phyloP scores from a whole-genome alignment of 2,329 filamentous ascomycete genomes.

The Cladosporium sphaerospermum region DNA sequence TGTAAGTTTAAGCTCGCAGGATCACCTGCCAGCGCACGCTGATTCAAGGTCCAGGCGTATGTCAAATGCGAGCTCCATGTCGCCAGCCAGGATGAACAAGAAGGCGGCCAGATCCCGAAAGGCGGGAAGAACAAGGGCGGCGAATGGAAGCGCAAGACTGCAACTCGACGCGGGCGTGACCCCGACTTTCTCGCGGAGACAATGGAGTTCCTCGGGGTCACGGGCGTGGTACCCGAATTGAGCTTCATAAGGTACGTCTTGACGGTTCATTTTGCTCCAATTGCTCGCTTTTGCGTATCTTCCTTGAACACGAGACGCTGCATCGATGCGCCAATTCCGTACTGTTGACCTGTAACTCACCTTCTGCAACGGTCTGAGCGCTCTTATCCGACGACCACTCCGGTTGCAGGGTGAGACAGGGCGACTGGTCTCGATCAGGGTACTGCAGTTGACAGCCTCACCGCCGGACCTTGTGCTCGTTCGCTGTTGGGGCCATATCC shows the following conservation, averaged over 20 bases:
- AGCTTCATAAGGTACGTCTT: slow-evolving; percentile 43
- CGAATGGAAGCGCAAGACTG: slow-evolving; percentile 42
- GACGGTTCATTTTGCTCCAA: neutral
- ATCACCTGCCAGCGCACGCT: neutral
- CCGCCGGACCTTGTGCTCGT: neutral
- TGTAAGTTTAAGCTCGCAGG: neutral
- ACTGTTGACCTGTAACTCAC: no score
- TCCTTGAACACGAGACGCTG: no score
- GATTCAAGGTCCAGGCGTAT: slow-evolving; percentile 50
- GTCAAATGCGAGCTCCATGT: slow-evolving; percentile 78
- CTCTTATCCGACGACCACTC: no score
- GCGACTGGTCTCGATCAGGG: neutral
- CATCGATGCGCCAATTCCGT: no score
- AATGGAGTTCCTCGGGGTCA: slow-evolving; percentile 39
- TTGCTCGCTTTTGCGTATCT: neutral
- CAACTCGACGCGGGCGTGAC: slow-evolving; percentile 36
- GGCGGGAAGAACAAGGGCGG: slow-evolving; percentile 49
- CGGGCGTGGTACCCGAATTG: slow-evolving; percentile 40
- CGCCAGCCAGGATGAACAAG: slow-evolving; percentile 54
- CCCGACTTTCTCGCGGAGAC: slow-evolving; percentile 41
- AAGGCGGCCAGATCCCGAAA: slow-evolving; percentile 37
- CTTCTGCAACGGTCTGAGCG: no score
- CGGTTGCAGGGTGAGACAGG: neutral
- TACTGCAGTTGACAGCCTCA: neutral
- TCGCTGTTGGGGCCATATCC: no score